Conservation (phyloP, 495 filamentous ascomycete genomes). For the Neurospora tetrasperma region DNA sequence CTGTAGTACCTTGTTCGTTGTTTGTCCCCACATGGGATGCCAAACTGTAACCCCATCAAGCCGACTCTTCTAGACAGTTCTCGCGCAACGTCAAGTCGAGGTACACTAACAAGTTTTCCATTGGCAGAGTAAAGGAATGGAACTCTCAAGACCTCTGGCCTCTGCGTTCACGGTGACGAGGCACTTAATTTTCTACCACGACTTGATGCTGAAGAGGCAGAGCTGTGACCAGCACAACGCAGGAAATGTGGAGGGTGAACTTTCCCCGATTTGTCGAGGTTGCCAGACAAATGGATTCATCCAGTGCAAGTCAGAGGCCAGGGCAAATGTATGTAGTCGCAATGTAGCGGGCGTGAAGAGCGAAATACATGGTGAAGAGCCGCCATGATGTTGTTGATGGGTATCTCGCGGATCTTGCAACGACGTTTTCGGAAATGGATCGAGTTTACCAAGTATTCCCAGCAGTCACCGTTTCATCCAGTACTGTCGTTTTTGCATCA, state of each 20-base stretch:
- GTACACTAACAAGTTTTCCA: neutral
- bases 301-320: neutral
- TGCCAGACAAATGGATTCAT: neutral
- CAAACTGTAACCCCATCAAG: neutral
- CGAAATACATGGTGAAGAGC: neutral
- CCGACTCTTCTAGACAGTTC: neutral
- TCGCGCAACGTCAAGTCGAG: neutral
- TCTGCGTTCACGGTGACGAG: neutral
- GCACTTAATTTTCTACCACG: neutral
- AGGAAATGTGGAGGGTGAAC: neutral
- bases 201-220: neutral
- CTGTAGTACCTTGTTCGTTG: neutral
- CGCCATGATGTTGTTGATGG: neutral
- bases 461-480: neutral
- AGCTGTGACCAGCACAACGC: neutral
- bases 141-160: neutral
- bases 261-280: neutral
- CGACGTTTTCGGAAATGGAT: neutral
- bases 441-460: neutral
- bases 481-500: neutral
- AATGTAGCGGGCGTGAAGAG: neutral
- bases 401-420: neutral
- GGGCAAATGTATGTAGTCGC: neutral
- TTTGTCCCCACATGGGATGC: neutral
- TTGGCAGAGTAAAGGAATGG: neutral